A percentile compares a stretch with the other conserved stretches of the same genome.
These are phyloP conservation scores for Decorospora gaudefroyi DNA, from an alignment of 2,329 filamentous ascomycete genomes.

Conservation along the genomic window DNA sequence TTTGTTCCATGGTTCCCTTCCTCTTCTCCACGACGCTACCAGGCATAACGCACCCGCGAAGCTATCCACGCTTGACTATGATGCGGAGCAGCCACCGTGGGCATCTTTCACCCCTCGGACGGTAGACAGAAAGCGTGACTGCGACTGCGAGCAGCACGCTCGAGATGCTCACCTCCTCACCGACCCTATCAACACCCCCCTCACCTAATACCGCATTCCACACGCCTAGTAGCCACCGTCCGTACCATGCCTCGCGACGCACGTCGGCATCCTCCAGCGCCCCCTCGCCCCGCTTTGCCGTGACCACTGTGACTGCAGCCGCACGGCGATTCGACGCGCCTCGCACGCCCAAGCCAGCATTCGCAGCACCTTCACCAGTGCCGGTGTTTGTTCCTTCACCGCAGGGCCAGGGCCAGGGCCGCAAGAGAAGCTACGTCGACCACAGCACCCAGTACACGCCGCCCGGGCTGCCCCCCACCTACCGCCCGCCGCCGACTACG, in stretches of 20 bases:
- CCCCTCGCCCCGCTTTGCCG: constrained; percentile 43
- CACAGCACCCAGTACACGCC: constrained; percentile 61
- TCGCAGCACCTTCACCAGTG: constrained; percentile 33
- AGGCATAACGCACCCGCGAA: constrained; percentile 1
- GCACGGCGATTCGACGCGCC: constrained; percentile 38
- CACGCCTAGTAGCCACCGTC: constrained; percentile 33
- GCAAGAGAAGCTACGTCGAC: constrained; percentile 52
- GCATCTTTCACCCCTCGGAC: too few species aligned
- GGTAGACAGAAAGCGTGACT: too few species aligned
- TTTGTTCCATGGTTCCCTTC: constrained; percentile 7
- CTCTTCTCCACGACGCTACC: constrained; percentile 18
- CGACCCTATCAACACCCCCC: constrained; percentile 45
- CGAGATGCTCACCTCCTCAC: constrained; percentile 46
- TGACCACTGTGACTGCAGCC: constrained; percentile 33
- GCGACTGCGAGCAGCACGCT: constrained; percentile 9
- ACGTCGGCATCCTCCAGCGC: constrained; percentile 37
- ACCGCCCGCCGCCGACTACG: constrained; percentile 26
- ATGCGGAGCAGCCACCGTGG: too few species aligned
- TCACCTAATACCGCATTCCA: constrained; percentile 46
- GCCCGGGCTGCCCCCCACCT: constrained; percentile 53
- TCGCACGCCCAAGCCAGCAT: constrained; percentile 26
- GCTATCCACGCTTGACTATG: constrained; percentile 20
- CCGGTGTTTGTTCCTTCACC: constrained; percentile 31
- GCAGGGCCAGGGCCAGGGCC: constrained; percentile 31
- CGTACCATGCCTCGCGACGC: constrained; percentile 43